Percentiles rank a stretch among this genome's conserved stretches.
Evolutionary conservation across 1,139 yeast species (phyloP).

Genomic region (Candida smagusa): DNA sequence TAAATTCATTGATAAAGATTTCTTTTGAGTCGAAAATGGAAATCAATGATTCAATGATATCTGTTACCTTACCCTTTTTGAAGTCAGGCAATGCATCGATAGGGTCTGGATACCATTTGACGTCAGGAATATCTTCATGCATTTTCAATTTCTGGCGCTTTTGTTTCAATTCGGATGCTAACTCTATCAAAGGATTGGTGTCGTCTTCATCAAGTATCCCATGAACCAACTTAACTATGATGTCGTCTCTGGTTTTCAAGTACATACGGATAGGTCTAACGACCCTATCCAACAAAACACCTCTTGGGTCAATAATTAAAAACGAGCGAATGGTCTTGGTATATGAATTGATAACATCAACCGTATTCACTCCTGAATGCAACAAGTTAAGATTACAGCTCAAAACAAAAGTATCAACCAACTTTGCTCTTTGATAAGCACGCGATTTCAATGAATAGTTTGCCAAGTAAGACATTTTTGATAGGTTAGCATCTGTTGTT

Average conservation of each 20-base stretch:
- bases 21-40: constrained; percentile 78
- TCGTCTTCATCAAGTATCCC: constrained; percentile 58
- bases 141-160: background rate
- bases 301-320: constrained; percentile 78
- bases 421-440: constrained; percentile 43
- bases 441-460: constrained; percentile 22
- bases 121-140: constrained; percentile 33
- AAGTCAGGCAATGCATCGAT: constrained; percentile 91
- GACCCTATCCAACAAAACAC: constrained; percentile 75
- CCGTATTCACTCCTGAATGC: constrained; percentile 82
- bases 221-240: constrained; percentile 64
- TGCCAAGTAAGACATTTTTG: constrained; percentile 18
- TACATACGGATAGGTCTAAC: constrained; percentile 67
- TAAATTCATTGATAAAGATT: constrained; percentile 69
- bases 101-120: constrained; percentile 87
- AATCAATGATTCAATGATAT: constrained; percentile 67
- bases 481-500: constrained; percentile 8
- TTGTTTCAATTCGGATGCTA: constrained; percentile 51
- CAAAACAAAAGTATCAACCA: constrained; percentile 54
- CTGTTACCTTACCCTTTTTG: constrained; percentile 58
- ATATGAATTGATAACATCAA: constrained; percentile 67
- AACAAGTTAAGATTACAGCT: constrained; percentile 52
- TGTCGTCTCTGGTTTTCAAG: constrained; percentile 70
- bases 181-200: constrained; percentile 41
- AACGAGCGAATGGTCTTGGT: constrained; percentile 73